Base-by-base conservation (phyloP, 148 eudicot species). In the Polygonum maritimum region DNA sequence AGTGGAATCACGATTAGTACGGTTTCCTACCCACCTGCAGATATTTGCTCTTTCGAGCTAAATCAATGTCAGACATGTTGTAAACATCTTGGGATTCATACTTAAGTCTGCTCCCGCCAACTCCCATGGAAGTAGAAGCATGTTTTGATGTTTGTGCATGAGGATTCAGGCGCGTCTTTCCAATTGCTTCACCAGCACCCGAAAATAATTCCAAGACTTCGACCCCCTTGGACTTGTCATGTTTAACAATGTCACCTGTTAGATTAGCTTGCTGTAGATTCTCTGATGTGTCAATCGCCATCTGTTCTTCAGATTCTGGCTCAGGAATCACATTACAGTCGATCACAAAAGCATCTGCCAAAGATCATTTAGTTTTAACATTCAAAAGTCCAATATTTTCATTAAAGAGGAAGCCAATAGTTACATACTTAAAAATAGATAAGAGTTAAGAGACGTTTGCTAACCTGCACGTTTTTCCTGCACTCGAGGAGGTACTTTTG, bases 311-410 rank as follows among this genome's bases (percentile, higher is more conserved):
- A 60, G 73, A 41, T 77, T 79, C 79, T 22, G 78, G 78, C 38
- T 84, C 85, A 26, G 87, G 84, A 71, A 80, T 71, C 80, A 79
- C 76, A 63, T 86, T 86, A 83, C 89, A 81, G 71, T 88, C 86
- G 15, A 88, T 79, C 69, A 74, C 69, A 31, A 57, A 76, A 60
- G 75, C 79, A 76, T 76, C 91, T 82, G 86, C 52, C 52, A 55
- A 47, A 26, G 19, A 73, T 73, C 31, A 71, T 7, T 21, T 39
- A 41, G 26, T 0, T 35, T 15, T 16, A 35, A 67, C 44, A 5
- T 36, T 5, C 35, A 44, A 44, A 36, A 15, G 36, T 21, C 15
- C 19, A 33, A 16, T 31, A 15, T 15, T 67, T 67, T 67, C 44
- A 67, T 36, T 12, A 0, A 33, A 63, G 19, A 40, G 71, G 40